Evolutionary conservation across 2,329 filamentous ascomycete genomes (phyloP).

Genomic region (Aspergillus ruber): DNA sequence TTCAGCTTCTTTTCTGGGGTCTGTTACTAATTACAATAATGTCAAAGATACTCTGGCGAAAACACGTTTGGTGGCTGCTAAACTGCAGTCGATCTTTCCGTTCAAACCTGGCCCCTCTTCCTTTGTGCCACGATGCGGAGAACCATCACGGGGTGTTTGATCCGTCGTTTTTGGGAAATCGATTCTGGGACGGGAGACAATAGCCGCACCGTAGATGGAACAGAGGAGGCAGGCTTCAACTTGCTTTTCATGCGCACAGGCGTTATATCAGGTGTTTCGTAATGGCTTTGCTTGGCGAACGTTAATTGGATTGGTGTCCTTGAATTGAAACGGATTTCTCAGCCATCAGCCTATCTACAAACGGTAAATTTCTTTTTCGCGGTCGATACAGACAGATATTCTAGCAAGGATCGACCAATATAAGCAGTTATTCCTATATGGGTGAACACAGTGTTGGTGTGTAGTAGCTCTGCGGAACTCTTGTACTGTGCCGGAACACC

Average conservation of each 20-base stretch:
- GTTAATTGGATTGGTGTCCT: constrained; percentile 9
- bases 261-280: constrained; percentile 18
- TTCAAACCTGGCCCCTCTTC: too few relatives aligned
- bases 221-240: not conserved
- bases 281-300: constrained; percentile 10
- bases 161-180: not conserved
- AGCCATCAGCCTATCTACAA: not conserved
- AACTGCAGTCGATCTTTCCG: constrained; percentile 2
- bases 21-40: constrained; percentile 17
- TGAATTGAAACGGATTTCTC: constrained; percentile 5
- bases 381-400: too few relatives aligned
- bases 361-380: not conserved
- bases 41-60: constrained; percentile 79
- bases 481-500: too few relatives aligned
- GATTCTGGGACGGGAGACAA: not conserved
- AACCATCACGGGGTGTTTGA: not conserved
- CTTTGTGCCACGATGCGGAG: too few relatives aligned
- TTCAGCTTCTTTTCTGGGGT: not conserved
- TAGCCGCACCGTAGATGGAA: not conserved
- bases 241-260: constrained; percentile 13
- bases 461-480: not conserved
- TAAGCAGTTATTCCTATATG: too few relatives aligned
- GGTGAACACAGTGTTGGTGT: not conserved
- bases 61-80: constrained; percentile 76
- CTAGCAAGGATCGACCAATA: too few relatives aligned